Evolutionary conservation across 441 rosid species (phyloP), one percentile per base, ranked within the genome.

Genomic region (Populus trichocarpa): DNA sequence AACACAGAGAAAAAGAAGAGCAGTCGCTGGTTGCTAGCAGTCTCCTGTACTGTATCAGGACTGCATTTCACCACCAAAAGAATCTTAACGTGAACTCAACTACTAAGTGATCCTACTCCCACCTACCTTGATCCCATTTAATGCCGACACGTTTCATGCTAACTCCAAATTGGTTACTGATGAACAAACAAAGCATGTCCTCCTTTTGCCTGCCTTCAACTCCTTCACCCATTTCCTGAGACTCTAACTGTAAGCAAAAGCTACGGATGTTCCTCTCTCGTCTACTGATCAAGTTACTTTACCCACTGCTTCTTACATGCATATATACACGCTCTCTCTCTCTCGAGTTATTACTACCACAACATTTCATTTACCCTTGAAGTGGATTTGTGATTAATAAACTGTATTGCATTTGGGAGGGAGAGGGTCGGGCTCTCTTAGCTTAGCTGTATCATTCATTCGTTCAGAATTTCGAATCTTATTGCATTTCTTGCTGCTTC

Each of bases 1-100:
- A 42, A 13, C 7, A n/a, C n/a, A n/a, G n/a, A n/a, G n/a, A n/a
- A n/a, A n/a, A n/a, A n/a, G n/a, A n/a, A n/a, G n/a, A n/a, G 61
- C 61, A 30, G 32, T 30, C 32, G 32, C 32, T 30, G 0, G 61
- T 53, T 20, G 61, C n/a, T 53, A 16, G n/a, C 20, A 18, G 22
- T 53, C n/a, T 30, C 32, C 32, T 4, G 32, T 16, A 20, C n/a
- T 18, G 61, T 53, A 5, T 20, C 6, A n/a, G 61, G 61, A 53
- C 7, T 53, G 61, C 32, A 30, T 30, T 30, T 30, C 61, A 53
- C 61, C 61, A 53, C 61, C 61, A 53, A 18, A 14, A 8, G 28
- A 71, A 67, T 30, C 75, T 75, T 79, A 80, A 80, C 85, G 81
- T 77, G 85, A 83, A 78, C 84, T 81, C 86, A 83, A 81, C 84